Base-by-base conservation (phyloP, 2,329 filamentous ascomycete species). In the Monilinia fructigena region DNA sequence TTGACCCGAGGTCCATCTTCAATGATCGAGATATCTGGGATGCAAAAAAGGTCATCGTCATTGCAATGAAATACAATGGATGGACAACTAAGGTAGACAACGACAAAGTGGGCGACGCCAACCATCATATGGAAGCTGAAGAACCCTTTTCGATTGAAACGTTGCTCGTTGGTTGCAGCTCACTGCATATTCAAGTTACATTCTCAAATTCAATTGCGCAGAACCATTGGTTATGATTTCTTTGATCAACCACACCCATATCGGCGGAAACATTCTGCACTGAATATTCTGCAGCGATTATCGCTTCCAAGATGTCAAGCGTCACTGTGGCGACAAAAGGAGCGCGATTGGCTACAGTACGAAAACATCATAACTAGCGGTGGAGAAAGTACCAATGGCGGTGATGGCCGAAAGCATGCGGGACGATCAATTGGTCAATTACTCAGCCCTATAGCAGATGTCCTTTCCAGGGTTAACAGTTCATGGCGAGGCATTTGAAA, bases 81-180 rank as follows among this genome's bases (percentile, higher is more conserved):
- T 40, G 47, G 54, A 59, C n/a, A 65, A 52, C 54, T 63, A 63
- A 63, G 52, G 42, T 64, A 64, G 20, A 55, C 54, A n/a, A 28
- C n/a, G 62, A 65, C 40, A 40, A 58, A 59, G 54, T 58, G 53
- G 55, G 45, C 63, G 55, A 48, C 63, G 55, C 55, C 63, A 61
- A 28, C 47, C 63, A 52, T 61, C 55, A 61, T 61, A 54, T 65
- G 63, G 52, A 65, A 65, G 63, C 63, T 65, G 63, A 65, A 38
- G 63, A 61, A 28, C 47, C 38, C 12, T 20, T 65, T 61, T 65
- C 47, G 12, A 65, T 47, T 61, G 63, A 61, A 65, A 65, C 55
- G 63, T 65, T 65, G 55, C 63, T 61, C 50, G n/a, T 42, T 28
- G 14, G 47, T 45, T 16, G 63, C 38, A 55, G 55, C 55, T 65